Base-by-base conservation (phyloP, 2,329 filamentous ascomycete species). In the Pleomassaria siparia region DNA sequence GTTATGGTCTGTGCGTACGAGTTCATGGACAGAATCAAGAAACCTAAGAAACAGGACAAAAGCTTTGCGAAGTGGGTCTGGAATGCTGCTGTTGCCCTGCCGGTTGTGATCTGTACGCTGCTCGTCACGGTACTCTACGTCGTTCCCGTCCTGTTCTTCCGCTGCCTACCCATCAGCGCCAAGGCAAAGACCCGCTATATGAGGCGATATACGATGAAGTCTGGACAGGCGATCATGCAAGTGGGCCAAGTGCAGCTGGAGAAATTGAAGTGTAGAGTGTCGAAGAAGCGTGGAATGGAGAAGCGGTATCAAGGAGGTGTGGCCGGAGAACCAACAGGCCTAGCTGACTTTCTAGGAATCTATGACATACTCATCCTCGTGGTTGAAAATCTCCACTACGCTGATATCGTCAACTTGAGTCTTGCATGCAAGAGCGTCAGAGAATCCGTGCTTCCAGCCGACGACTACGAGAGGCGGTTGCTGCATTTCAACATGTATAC, bases 291-390 rank as follows among this genome's bases (percentile, higher is more conserved):
- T 56, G 35, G 47, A 46, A 28, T 26, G 43, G 5, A 50, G 56
- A 35, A 42, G 43, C 20, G 9, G 47, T 44, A 13, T 24, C 39
- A 20, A 48, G 21, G 22, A 25, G 46, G 24, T 11, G 18, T 35
- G 4, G 8, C 22, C 22, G 40, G 22, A 13, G 16, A 42, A n/a
- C 30, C 50, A 12, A 51, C 43, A 3, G 40, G 39, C n/a, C 47
- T 67, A 4, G 46, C 63, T 10, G 50, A 58, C 2, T 66, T 67
- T 29, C 43, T 67, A n/a, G 37, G 48, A n/a, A 52, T 59, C 16
- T 67, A 66, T 44, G 64, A 67, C 37, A 59, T 67, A 32, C 47
- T 67, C 3, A 56, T 67, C 13, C 43, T 58, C 3, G 53, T 66
- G 25, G 42, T 49, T 2, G 30, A 55, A 29, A n/a, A 66, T n/a